A percentile compares a stretch with the other conserved stretches of the same genome.
These are phyloP conservation scores for Phytophthora megakarya DNA, from an alignment of 352 stramenopile species.

Conservation along the genomic window DNA sequence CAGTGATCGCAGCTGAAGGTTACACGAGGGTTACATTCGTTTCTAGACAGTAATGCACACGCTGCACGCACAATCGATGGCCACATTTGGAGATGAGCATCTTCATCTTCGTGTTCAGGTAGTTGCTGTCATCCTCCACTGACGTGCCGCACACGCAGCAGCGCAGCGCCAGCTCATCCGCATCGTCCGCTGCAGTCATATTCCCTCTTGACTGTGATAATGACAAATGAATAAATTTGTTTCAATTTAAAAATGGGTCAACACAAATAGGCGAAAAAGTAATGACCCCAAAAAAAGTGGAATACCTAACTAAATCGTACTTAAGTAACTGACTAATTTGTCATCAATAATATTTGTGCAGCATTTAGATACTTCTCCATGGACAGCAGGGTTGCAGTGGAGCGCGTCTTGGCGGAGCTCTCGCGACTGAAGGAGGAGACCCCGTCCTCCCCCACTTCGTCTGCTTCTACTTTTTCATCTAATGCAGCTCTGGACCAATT, in stretches of 20 bases:
- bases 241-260: no score
- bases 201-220: constrained; percentile 17
- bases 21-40: constrained; percentile 8
- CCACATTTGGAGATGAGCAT: constrained; percentile 92
- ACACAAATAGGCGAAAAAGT: no score
- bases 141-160: constrained; percentile 90
- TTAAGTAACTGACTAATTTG: no score
- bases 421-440: constrained; percentile 35
- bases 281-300: no score
- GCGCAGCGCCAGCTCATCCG: constrained; percentile 77
- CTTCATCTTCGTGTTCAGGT: constrained; percentile 93
- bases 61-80: constrained; percentile 79
- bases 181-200: constrained; percentile 51
- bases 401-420: constrained; percentile 48
- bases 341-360: no score
- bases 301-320: no score
- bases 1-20: constrained; percentile 76
- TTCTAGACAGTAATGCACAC: not conserved
- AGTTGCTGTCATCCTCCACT: constrained; percentile 85
- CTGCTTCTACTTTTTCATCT: not conserved
- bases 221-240: no score
- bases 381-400: constrained; percentile 29
- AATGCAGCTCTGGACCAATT: constrained; percentile 49
- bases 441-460: not conserved
- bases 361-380: no score